Conservation (phyloP, 78 protist species). For the Bigelowiella natans region DNA sequence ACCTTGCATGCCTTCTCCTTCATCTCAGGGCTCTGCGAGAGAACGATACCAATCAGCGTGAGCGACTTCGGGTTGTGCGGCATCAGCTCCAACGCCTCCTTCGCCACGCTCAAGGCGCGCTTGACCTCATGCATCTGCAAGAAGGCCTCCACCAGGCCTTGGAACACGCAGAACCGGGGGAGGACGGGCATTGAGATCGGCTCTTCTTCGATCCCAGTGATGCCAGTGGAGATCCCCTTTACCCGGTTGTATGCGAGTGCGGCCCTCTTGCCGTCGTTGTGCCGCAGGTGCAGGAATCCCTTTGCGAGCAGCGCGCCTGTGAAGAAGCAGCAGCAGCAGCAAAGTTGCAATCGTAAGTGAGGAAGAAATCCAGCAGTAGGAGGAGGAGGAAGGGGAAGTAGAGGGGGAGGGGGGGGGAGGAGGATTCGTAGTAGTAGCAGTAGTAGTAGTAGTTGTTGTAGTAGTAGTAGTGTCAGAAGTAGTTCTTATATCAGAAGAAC, state of each 20-base stretch:
- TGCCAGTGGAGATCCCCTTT: neutral
- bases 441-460: too few relatives aligned
- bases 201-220: too few relatives aligned
- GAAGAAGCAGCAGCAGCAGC: too few relatives aligned
- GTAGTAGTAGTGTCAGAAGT: too few relatives aligned
- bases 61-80: neutral
- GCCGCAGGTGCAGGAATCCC: neutral
- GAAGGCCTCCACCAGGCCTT: neutral
- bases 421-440: too few relatives aligned
- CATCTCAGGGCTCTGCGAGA: too few relatives aligned
- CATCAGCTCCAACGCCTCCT: neutral
- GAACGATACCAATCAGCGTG: neutral
- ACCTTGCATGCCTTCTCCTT: neutral
- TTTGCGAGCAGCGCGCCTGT: neutral
- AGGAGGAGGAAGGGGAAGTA: too few relatives aligned
- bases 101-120: neutral
- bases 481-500: too few relatives aligned
- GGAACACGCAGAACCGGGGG: neutral
- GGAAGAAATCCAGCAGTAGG: too few relatives aligned
- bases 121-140: neutral
- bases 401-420: too few relatives aligned
- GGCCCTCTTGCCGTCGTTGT: neutral
- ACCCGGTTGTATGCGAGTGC: neutral
- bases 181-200: too few relatives aligned
- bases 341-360: too few relatives aligned